phyloP scores from a whole-genome alignment of 768 basidiomycete genomes.

The Amanita exitialis region DNA sequence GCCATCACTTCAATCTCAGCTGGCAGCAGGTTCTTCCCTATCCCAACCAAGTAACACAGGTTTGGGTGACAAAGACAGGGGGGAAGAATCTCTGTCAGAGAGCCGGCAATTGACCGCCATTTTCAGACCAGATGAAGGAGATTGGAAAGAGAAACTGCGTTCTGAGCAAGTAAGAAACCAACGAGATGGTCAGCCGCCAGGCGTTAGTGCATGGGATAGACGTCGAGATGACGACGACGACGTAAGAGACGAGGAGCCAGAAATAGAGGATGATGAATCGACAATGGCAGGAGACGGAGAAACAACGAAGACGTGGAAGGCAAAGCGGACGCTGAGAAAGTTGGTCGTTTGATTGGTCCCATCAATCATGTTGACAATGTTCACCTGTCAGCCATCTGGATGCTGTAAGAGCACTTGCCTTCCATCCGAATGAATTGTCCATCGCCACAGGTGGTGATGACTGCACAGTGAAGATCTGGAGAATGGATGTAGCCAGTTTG shows the following conservation, averaged over 20 bases:
- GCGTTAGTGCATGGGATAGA: conserved; percentile 41
- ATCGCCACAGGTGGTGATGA: conserved; percentile 95
- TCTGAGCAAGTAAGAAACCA: conserved; percentile 40
- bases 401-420: conserved; percentile 81
- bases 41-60: conserved; percentile 18
- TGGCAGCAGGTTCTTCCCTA: conserved; percentile 22
- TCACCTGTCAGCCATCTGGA: conserved; percentile 69
- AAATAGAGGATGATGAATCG: conserved; percentile 55
- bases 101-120: conserved; percentile 64
- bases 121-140: conserved; percentile 79
- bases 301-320: conserved; percentile 71
- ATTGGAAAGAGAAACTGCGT: conserved; percentile 78
- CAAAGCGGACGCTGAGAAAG: conserved; percentile 83
- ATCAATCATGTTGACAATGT: conserved; percentile 11
- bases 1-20: conserved; percentile 26
- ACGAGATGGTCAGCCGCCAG: conserved; percentile 25
- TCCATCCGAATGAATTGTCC: conserved; percentile 78
- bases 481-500: conserved; percentile 68
- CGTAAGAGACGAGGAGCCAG: conserved; percentile 60
- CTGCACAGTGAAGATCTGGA: conserved; percentile 93
- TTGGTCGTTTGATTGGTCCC: conserved; percentile 33
- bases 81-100: conserved; percentile 36
- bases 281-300: conserved; percentile 60
- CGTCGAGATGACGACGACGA: conserved; percentile 53
- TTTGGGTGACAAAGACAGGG: conserved; percentile 32